Evolutionary conservation across 345 rosid species (phyloP), one percentile per base, ranked within the genome.

Genomic region (Lumnitzera littorea): DNA sequence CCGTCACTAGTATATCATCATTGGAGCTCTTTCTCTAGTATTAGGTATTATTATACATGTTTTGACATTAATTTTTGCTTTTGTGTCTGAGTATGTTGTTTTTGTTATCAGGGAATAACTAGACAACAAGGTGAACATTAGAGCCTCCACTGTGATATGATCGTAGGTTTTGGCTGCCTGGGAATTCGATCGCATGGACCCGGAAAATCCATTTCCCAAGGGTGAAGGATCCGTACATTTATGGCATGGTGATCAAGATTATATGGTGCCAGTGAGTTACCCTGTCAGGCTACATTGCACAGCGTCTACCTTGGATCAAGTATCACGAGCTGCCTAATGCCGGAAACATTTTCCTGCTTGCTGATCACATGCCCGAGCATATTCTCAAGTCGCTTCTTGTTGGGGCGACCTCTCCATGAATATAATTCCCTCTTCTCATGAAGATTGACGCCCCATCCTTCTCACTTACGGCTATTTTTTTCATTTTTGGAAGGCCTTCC

Each of bases 201-300:
- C 62, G 2, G 51, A 68, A 51, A 62, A 16, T 57, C 72, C 72
- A 0, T 62, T 68, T 58, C 67, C 67, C 12, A 51, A 62, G 52
- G 57, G 62, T 62, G 62, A 68, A 68, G 66, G 67, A 25, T 50
- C 66, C 8, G 51, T 68, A 8, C 72, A 68, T 29, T 16, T 68
- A 11, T 68, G 72, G 67, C 72, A 68, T 23, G 72, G 67, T 46
- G 67, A 62, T 13, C 62, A 68, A 11, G 72, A 68, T 23, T 11
- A 46, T 57, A 41, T 62, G 2, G 72, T 68, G 52, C 71, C 72
- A 20, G 20, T 20, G 20, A 4, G 62, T 56, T 3, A 46, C 46
- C 1, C 47, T 61, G 51, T 66, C 62, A 59, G 57, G 66, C 25
- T 61, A 47, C 61, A 68, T 68, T 13, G 61, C 50, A 31, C 65